Conservation (phyloP, 2,329 filamentous ascomycete species). For the Fusarium subtropicale region DNA sequence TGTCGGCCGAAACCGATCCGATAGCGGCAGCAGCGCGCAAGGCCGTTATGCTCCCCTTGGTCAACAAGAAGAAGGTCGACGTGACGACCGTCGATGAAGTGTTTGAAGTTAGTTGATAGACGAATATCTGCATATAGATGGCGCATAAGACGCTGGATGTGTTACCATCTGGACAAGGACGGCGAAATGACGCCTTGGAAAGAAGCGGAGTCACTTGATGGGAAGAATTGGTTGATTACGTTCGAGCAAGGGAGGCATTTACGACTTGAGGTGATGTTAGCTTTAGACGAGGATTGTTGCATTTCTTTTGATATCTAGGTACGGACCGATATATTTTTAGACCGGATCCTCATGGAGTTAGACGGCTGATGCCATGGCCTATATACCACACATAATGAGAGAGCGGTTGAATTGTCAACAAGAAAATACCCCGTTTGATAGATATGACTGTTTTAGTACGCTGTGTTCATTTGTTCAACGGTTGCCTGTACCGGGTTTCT, state of each 20-base stretch:
- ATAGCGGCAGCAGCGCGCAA: slow-evolving; percentile 54
- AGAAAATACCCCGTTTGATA: background rate
- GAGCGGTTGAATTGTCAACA: slow-evolving; percentile 11
- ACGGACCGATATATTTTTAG: slow-evolving; percentile 36
- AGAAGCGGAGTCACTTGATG: slow-evolving; percentile 26
- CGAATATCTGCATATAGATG: slow-evolving; percentile 56
- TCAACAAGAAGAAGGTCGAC: slow-evolving; percentile 55
- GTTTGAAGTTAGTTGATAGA: slow-evolving; percentile 43
- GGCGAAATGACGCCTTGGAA: slow-evolving; percentile 15
- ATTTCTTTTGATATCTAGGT: slow-evolving; percentile 18
- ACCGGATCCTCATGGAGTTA: slow-evolving; percentile 37
- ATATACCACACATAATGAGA: slow-evolving; percentile 35
- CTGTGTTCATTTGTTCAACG: background rate
- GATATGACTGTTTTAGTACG: background rate
- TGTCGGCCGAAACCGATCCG: slow-evolving; percentile 54
- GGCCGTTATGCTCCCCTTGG: slow-evolving; percentile 58
- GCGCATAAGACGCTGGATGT: slow-evolving; percentile 39
- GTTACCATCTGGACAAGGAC: slow-evolving; percentile 35
- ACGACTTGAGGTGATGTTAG: slow-evolving; percentile 27
- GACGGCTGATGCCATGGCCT: slow-evolving; percentile 26
- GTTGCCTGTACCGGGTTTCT: background rate
- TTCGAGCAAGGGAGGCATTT: slow-evolving; percentile 15
- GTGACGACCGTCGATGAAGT: slow-evolving; percentile 44
- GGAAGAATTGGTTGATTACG: slow-evolving; percentile 9
- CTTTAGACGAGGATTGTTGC: slow-evolving; percentile 19